Conservation (phyloP, 2,329 filamentous ascomycete species). For the Epichloe amarillans region DNA sequence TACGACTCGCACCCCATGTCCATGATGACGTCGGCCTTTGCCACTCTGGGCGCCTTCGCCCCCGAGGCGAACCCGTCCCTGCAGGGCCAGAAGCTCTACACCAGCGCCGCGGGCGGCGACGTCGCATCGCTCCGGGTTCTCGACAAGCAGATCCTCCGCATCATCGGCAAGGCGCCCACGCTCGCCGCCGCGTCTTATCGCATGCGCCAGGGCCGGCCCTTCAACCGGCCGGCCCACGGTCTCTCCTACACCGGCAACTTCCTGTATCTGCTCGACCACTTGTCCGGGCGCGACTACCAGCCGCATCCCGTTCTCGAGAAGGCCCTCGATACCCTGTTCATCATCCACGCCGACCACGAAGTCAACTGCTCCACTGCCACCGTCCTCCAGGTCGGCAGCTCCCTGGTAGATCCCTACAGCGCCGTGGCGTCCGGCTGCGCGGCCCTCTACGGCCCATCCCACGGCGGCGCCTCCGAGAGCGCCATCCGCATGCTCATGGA, state of each 20-base stretch:
- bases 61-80: conserved; percentile 38
- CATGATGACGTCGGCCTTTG: conserved; percentile 36
- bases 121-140: conserved; percentile 27
- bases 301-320: conserved; percentile 36
- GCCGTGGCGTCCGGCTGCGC: conserved; percentile 38
- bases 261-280: conserved; percentile 38
- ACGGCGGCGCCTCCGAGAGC: conserved; percentile 45
- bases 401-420: conserved; percentile 41
- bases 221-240: conserved; percentile 33
- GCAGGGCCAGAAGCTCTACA: conserved; percentile 35
- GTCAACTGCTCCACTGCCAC: conserved; percentile 45
- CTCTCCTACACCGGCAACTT: conserved; percentile 42
- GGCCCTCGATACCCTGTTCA: conserved; percentile 39
- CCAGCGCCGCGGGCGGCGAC: conserved; percentile 28
- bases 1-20: conserved; percentile 40
- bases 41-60: conserved; percentile 34
- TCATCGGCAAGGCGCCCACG: conserved; percentile 37
- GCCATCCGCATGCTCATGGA: conserved; percentile 40
- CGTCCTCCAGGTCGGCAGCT: conserved; percentile 41
- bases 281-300: conserved; percentile 31
- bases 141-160: conserved; percentile 39
- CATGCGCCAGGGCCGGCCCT: conserved; percentile 36
- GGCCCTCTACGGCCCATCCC: conserved; percentile 41
- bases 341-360: conserved; percentile 45
- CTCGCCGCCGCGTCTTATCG: conserved; percentile 37